Base-by-base conservation (phyloP, 2,329 filamentous ascomycete genomes). In the Hypoxylon sp. region DNA sequence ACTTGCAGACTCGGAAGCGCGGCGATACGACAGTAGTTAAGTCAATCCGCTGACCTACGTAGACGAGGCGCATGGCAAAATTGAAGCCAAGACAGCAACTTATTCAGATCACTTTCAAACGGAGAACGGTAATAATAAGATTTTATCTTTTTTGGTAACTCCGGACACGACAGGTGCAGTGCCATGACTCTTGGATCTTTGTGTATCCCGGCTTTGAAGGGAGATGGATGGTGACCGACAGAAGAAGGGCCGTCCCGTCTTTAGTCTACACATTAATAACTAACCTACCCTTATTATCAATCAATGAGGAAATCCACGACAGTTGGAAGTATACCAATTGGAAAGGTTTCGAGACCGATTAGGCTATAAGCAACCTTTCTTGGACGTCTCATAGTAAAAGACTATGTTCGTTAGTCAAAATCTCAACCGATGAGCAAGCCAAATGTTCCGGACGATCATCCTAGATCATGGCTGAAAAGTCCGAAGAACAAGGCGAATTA, bases 21-120 rank as follows among this genome's bases (percentile, higher is more conserved):
- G 44, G 59, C 63, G 69, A 65, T 67, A 66, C 69, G 59, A 67
- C 64, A 52, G 53, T 50, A 62, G 54, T 60, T 46, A 52, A 51
- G 63, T 69, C 64, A 54, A 70, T 67, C 69, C 51, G 67, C 71
- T 67, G 59, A 65, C 64, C 52, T 54, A 54, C 29, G 52, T 31
- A 58, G 53, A 63, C 24, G 19, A 65, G 51, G 55, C 59, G 67
- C 66, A 68, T 64, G 67, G 62, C 14, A 60, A 68, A 70, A 62
- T 70, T 59, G 61, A 71, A 60, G 66, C 71, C 68, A 72, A 71
- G 63, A 51, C 54, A 62, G 59, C 35, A 51, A 69, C 52, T 61
- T 63, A 57, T 59, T 66, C 46, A 59, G 46, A 63, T 42, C 59
- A 57, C 61, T 66, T 59, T 63, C 63, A 31, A 42, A 65, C 66